Percentiles rank a stretch among this genome's conserved stretches.
phyloP scores from a whole-genome alignment of 768 basidiomycete genomes.

The Collybiopsis confluens region DNA sequence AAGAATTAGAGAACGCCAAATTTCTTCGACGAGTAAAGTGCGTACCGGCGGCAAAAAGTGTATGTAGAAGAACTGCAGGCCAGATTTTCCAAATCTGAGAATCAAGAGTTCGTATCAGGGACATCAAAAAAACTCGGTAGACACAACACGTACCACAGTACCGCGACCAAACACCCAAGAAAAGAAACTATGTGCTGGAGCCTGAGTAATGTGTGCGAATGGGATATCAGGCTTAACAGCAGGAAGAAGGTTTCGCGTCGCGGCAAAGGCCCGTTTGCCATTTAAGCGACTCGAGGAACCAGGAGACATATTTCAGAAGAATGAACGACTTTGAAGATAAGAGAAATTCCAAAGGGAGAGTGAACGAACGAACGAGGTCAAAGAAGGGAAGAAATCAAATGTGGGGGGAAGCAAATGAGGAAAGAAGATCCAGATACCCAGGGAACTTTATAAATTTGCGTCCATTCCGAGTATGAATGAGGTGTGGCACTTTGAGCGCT shows the following conservation, averaged over 20 bases:
- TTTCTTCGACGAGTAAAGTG: not conserved
- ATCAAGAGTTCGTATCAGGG: not conserved
- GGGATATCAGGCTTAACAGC: constrained; percentile 8
- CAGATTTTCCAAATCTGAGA: constrained; percentile 10
- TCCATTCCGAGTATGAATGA: too few relatives aligned
- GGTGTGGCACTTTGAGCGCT: not conserved
- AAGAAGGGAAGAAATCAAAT: not conserved
- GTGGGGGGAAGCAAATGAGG: not conserved
- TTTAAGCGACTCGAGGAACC: not conserved
- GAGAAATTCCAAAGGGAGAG: not conserved
- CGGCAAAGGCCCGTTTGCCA: constrained; percentile 4
- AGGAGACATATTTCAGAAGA: not conserved
- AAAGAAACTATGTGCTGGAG: constrained; percentile 9
- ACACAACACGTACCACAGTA: not conserved
- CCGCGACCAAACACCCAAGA: constrained; percentile 11
- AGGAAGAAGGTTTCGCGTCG: not conserved
- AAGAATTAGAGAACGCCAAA: too few relatives aligned
- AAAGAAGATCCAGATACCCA: not conserved
- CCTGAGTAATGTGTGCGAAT: constrained; percentile 5
- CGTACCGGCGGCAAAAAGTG: constrained; percentile 5
- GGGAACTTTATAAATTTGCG: too few relatives aligned
- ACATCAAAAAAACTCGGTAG: not conserved
- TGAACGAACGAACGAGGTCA: not conserved
- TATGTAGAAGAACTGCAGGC: constrained; percentile 10
- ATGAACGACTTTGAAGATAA: not conserved